A percentile compares a stretch with the other conserved stretches of the same genome.
phyloP scores from a whole-genome alignment of 2,329 filamentous ascomycete species.

The Keithomyces neogunnii region DNA sequence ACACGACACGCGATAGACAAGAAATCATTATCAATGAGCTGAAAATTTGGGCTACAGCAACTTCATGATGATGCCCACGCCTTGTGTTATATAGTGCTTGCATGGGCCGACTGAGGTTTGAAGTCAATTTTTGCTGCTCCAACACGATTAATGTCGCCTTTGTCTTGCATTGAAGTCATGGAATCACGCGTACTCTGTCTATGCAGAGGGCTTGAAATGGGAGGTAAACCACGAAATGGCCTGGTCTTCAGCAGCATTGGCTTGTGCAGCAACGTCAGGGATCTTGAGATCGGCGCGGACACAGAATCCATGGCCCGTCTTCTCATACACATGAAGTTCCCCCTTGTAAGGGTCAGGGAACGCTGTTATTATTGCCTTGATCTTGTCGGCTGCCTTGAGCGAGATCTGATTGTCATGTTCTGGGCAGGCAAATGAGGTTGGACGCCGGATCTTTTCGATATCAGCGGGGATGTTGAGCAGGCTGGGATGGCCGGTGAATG shows the following conservation, averaged over 20 bases:
- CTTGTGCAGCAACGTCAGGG: slow-evolving; percentile 17
- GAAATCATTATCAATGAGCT: not conserved
- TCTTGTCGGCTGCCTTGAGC: slow-evolving; percentile 19
- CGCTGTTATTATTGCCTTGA: slow-evolving; percentile 26
- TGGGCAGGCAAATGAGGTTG: slow-evolving; percentile 37
- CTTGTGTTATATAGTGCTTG: too few species aligned
- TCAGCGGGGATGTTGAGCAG: slow-evolving; percentile 38
- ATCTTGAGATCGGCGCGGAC: slow-evolving; percentile 21
- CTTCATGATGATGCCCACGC: not conserved
- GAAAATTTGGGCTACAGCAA: not conserved
- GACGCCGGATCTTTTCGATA: slow-evolving; percentile 32
- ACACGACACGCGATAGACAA: not conserved
- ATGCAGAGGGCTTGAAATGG: slow-evolving; percentile 9
- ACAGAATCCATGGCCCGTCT: slow-evolving; percentile 33
- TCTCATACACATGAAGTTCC: slow-evolving; percentile 28
- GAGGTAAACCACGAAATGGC: slow-evolving; percentile 24
- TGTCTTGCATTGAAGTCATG: not conserved
- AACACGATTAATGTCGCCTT: not conserved
- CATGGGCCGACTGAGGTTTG: too few species aligned
- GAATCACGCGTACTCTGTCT: too few species aligned
- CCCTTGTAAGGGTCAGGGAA: slow-evolving; percentile 23
- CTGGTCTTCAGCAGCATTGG: slow-evolving; percentile 23
- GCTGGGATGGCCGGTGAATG: slow-evolving; percentile 45
- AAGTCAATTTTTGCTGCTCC: too few species aligned
- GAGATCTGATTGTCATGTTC: slow-evolving; percentile 33